Base-by-base conservation (phyloP, 73 alveolate genomes). In the Symbiodinium pilosum region DNA sequence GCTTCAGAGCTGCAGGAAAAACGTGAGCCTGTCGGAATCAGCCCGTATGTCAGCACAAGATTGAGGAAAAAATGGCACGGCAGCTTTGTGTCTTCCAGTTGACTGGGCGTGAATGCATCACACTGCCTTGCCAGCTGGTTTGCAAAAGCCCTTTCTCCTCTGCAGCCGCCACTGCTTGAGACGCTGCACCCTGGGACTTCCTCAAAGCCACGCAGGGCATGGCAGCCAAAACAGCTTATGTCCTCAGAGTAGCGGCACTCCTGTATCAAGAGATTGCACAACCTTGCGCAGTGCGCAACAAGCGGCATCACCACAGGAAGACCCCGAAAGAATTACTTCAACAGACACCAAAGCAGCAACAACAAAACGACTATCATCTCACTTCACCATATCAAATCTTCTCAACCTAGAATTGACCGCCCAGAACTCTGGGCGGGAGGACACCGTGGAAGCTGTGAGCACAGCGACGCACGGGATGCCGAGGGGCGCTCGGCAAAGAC, bases 231-330 rank as follows among this genome's bases (percentile, higher is more conserved):
- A 64, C 81, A 64, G 81, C 81, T 64, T 14, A 38, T 28, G 32
- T 28, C 30, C 38, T 24, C 38, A 14, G 59, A 64, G 81, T 64
- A 64, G 81, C 81, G 81, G 81, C 81, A 64, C 30, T 64, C 32
- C 81, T 64, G 81, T 28, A 64, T 64, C 81, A 64, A 64, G 81
- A 64, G 81, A 64, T 64, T 64, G 81, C 34, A 64, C 81, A 64
- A 56, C 81, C 38, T 4, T 64, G 81, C 81, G 81, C 81, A 64
- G 30, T 38, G 81, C 81, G 81, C 81, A 64, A 64, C 81, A 64
- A 64, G 81, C 81, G 81, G 81, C 81, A 64, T 64, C 81, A 64
- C 81, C 81, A 28, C 38, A 28, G 81, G 81, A 64, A 64, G 81
- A 64, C 81, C 73, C 26, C 73, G 73, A 26, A 54, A 54, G 26